Evolutionary conservation across 2,329 filamentous ascomycete species (phyloP), one percentile per base, ranked within the genome.

Genomic region (Aspergillus phoenicis): DNA sequence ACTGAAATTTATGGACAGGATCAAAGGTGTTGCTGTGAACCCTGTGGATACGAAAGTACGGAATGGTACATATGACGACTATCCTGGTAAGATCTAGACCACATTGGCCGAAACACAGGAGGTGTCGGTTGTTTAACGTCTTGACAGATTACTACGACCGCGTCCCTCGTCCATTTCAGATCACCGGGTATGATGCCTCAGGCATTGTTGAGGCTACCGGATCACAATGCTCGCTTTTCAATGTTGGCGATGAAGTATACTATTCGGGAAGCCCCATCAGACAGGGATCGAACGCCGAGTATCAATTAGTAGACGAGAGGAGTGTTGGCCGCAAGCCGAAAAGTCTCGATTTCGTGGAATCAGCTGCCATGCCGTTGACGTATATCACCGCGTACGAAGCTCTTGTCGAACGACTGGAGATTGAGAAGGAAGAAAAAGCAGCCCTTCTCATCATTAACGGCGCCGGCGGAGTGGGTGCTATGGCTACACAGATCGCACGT

Each of bases 391-490:
- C 80, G 2, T 81, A 75, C 60, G 75, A 81, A 65, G 71, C 78
- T 4, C 71, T 82, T 22, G 73, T 79, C 2, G 78, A 81, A 62
- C 70, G 78, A 20, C 68, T 81, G 57, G 76, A 83, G 51, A 73
- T 79, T 26, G 55, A 66, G 17, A 67, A 73, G 52, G 71, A 70
- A 2, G 77, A 79, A 59, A 63, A 75, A n/a, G 71, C 74, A 26
- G 75, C 69, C 17, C 68, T 81, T 11, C 61, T 83, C 22, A 82
- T 82, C 61, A 75, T 82, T 20, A 82, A 82, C 60, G 80, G 80
- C 1, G 74, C 75, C 2, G 80, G 80, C 30, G 81, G 77, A 41
- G 77, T 82, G 28, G 80, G 80, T 7, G 75, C 73, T 11, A 73
- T 80, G 7, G 79, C 79, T 2, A 77, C 72, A 5, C 80, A 82